phyloP scores from a whole-genome alignment of 2,329 filamentous ascomycete genomes.

The Cryphonectria naterciae region DNA sequence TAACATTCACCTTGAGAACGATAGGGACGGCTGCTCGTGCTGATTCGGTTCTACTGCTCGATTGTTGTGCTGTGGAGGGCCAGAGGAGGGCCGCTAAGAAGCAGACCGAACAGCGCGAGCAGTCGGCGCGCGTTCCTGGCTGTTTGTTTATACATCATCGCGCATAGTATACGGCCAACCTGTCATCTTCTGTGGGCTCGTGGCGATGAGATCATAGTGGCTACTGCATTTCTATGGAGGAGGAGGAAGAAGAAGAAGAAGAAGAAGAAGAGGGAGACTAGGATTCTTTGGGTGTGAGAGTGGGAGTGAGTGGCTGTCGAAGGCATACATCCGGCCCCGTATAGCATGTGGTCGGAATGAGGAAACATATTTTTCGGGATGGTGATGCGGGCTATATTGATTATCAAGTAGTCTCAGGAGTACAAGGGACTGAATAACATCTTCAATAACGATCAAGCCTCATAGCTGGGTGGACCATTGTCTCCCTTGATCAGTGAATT shows the following conservation, averaged over 20 bases:
- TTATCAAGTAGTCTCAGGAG: not conserved
- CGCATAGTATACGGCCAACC: not conserved
- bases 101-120: not conserved
- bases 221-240: not conserved
- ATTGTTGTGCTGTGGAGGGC: not conserved
- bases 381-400: not conserved
- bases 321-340: not conserved
- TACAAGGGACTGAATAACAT: conserved; percentile 10
- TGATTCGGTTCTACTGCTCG: conserved; percentile 69
- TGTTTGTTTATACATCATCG: not conserved
- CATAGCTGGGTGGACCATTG: not conserved
- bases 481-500: not conserved
- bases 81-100: not conserved
- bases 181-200: not conserved
- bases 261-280: not conserved
- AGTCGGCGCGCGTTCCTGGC: not conserved
- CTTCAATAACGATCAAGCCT: not conserved
- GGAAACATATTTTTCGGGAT: conserved; percentile 5
- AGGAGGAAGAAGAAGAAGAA: not conserved
- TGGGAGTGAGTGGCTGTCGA: not conserved
- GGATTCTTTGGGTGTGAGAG: not conserved
- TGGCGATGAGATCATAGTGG: not conserved
- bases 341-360: not conserved
- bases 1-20: conserved; percentile 95
- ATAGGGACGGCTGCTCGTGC: conserved; percentile 91